Evolutionary conservation across 2,329 filamentous ascomycete genomes (phyloP).

Genomic region (Fusarium oligoseptatum): DNA sequence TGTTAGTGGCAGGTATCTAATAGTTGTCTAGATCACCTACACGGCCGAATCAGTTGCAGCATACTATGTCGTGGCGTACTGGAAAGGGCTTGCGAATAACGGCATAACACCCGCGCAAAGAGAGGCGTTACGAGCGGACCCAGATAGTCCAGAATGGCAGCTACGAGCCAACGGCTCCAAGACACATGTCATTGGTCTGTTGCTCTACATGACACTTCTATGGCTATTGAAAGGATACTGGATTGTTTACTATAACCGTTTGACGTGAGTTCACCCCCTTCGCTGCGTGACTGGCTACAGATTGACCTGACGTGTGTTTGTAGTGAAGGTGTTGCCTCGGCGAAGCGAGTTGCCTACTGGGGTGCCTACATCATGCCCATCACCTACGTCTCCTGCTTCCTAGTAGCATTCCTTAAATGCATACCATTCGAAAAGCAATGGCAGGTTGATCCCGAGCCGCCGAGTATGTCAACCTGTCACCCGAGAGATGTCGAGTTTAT

Average conservation of each 20-base stretch:
- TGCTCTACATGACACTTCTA: conserved; percentile 15
- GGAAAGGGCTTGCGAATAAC: conserved; percentile 15
- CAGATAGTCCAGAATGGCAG: conserved; percentile 6
- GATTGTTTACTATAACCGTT: conserved; percentile 13
- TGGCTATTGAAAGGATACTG: conserved; percentile 19
- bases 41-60: conserved; percentile 18
- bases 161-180: conserved; percentile 12
- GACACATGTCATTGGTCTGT: conserved; percentile 12
- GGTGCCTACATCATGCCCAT: conserved; percentile 12
- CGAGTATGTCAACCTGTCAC: background rate
- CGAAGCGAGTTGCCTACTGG: conserved; percentile 16
- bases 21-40: background rate
- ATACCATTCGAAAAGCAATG: conserved; percentile 24
- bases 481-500: background rate
- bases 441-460: conserved; percentile 20
- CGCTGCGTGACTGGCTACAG: rapidly evolving
- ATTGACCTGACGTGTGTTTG: background rate
- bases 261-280: background rate
- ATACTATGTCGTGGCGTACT: conserved; percentile 14
- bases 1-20: too few relatives aligned
- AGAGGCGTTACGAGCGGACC: background rate
- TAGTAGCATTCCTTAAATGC: conserved; percentile 21
- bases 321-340: conserved; percentile 9
- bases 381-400: conserved; percentile 18
- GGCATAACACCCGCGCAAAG: conserved; percentile 16